Conservation (phyloP, 169 alveolate genomes). For the Hepatocystis sp. region DNA sequence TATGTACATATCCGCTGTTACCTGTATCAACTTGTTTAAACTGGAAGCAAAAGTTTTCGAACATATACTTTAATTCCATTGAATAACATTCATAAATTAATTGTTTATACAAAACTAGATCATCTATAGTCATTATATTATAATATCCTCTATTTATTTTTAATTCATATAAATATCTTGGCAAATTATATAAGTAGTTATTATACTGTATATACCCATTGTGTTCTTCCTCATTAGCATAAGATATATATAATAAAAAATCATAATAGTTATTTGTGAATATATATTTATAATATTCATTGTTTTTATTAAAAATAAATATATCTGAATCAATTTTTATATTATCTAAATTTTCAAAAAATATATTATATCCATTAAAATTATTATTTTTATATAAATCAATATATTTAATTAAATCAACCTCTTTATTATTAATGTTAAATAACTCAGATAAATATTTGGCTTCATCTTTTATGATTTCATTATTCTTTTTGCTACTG, state of each 20-base stretch:
- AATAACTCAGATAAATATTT: constrained; percentile 26
- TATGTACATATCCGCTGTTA: constrained; percentile 69
- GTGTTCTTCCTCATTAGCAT: constrained; percentile 73
- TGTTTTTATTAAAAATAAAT: constrained; percentile 24
- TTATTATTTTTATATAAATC: constrained; percentile 52
- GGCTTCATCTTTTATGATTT: constrained; percentile 14
- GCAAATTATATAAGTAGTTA: constrained; percentile 17
- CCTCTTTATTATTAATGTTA: constrained; percentile 51
- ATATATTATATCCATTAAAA: constrained; percentile 64
- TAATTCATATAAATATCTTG: constrained; percentile 56
- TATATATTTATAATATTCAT: constrained; percentile 35
- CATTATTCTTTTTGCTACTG: constrained; percentile 5
- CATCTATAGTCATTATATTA: constrained; percentile 14
- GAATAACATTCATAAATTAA: constrained; percentile 59
- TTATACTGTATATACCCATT: constrained; percentile 44
- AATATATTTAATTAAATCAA: constrained; percentile 52
- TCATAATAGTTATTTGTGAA: constrained; percentile 65
- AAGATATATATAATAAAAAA: constrained; percentile 45
- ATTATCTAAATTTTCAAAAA: constrained; percentile 6
- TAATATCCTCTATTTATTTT: constrained; percentile 57
- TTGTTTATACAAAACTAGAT: constrained; percentile 42
- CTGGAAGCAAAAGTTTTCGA: constrained; percentile 20
- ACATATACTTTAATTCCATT: constrained; percentile 61
- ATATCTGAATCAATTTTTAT: constrained; percentile 2
- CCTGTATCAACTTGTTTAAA: constrained; percentile 35